These are phyloP conservation scores for Whalleya microplaca DNA, from an alignment of 2,329 filamentous ascomycete species.

Conservation along the genomic window DNA sequence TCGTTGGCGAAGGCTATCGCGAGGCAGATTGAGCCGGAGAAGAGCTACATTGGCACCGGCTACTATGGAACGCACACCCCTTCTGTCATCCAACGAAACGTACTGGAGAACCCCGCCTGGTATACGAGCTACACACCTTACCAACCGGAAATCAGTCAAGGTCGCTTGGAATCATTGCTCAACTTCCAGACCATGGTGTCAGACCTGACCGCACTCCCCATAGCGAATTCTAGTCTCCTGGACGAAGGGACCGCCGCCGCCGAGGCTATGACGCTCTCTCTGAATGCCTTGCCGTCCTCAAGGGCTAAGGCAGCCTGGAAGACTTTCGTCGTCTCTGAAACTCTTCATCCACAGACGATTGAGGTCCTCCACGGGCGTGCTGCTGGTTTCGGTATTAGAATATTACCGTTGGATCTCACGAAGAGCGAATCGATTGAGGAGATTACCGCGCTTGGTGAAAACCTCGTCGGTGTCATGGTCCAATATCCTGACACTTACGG, in stretches of 20 bases:
- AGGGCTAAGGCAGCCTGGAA: slow-evolving; percentile 76
- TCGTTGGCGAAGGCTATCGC: slow-evolving; percentile 52
- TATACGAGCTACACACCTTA: slow-evolving; percentile 98
- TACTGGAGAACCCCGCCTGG: slow-evolving; percentile 92
- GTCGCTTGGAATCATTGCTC: slow-evolving; percentile 84
- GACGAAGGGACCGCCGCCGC: slow-evolving; percentile 92
- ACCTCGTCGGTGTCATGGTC: slow-evolving; percentile 86
- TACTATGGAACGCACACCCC: slow-evolving; percentile 89
- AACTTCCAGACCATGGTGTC: slow-evolving; percentile 95
- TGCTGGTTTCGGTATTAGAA: slow-evolving; percentile 85
- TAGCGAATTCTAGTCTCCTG: slow-evolving; percentile 87
- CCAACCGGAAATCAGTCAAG: slow-evolving; percentile 96
- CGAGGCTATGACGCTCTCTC: slow-evolving; percentile 92
- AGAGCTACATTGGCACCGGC: slow-evolving; percentile 78
- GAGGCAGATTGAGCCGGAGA: slow-evolving; percentile 35
- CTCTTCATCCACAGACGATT: slow-evolving; percentile 84
- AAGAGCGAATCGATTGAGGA: slow-evolving; percentile 62
- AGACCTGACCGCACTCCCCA: slow-evolving; percentile 83
- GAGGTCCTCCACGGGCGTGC: slow-evolving; percentile 83
- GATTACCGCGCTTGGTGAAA: slow-evolving; percentile 75
- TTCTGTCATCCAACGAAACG: slow-evolving; percentile 88
- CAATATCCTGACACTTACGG: slow-evolving; percentile 94
- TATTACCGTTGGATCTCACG: slow-evolving; percentile 74
- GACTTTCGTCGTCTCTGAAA: slow-evolving; percentile 81
- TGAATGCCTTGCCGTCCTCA: slow-evolving; percentile 73